Evolutionary conservation across 306 rosid species (phyloP).

Genomic region (Begonia peltatifolia): DNA sequence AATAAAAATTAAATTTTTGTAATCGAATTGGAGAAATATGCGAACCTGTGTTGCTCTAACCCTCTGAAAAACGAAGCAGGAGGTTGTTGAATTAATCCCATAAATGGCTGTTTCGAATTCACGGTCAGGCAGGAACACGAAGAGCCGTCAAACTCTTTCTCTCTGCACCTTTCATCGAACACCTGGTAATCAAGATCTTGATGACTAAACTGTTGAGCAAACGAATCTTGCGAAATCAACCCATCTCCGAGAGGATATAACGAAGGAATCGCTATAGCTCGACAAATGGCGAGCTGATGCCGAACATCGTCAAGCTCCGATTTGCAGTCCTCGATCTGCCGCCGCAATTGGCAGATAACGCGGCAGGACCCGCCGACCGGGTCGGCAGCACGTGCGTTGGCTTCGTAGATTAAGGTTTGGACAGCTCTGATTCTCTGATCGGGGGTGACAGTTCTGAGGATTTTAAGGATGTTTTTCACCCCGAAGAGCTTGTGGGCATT

Average conservation of each 20-base stretch:
- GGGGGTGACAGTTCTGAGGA: background rate
- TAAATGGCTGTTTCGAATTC: too few species aligned
- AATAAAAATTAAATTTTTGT: too few species aligned
- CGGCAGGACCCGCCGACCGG: conserved; percentile 1
- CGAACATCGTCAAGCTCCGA: background rate
- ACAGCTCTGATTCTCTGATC: background rate
- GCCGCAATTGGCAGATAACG: background rate
- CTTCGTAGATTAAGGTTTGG: background rate
- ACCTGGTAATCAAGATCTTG: too few species aligned
- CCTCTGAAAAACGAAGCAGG: background rate
- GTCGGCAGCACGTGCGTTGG: background rate
- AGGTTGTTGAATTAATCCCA: too few species aligned
- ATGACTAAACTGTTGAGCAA: too few species aligned
- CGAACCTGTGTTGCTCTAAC: background rate
- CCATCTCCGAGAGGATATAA: too few species aligned
- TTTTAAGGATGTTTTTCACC: background rate
- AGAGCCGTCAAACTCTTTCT: too few species aligned
- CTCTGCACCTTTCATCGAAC: too few species aligned
- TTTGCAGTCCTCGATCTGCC: background rate
- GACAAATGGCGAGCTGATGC: background rate
- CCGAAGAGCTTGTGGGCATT: conserved; percentile 3
- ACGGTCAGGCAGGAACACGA: too few species aligned
- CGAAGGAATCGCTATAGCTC: too few species aligned
- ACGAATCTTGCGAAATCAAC: too few species aligned
- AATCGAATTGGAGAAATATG: too few species aligned